Percentiles rank a stretch among this genome's conserved stretches.
Evolutionary conservation across 805 yeast genomes (phyloP).

Genomic region (Suhomyces kilbournensis): DNA sequence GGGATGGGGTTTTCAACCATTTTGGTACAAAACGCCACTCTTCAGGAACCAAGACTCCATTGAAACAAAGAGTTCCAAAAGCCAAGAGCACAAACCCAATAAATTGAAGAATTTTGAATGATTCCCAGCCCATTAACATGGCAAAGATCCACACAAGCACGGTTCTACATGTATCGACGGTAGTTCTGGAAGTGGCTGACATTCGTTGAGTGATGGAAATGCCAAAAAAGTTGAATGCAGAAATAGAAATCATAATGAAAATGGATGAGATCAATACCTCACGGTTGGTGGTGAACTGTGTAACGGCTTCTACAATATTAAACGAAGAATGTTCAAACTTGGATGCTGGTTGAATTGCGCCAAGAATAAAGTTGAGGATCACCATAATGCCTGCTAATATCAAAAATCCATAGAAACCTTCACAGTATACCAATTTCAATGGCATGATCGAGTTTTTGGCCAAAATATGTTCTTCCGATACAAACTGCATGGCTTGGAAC

Average conservation of each 20-base stretch:
- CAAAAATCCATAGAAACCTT: conserved; percentile 63
- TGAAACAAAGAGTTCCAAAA: conserved; percentile 70
- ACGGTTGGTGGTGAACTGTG: conserved; percentile 44
- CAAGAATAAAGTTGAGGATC: conserved; percentile 40
- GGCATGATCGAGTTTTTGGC: conserved; percentile 54
- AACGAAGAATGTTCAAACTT: conserved; percentile 49
- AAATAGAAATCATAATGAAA: conserved; percentile 68
- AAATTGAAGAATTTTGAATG: conserved; percentile 58
- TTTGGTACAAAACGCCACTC: conserved; percentile 46
- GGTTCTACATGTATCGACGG: conserved; percentile 76
- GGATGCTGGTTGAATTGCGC: conserved; percentile 25
- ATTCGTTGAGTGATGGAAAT: conserved; percentile 60
- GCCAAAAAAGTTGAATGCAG: conserved; percentile 71
- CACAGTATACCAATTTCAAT: conserved; percentile 64
- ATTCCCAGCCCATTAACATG: conserved; percentile 70
- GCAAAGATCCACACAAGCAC: conserved; percentile 74
- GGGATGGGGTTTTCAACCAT: conserved; percentile 29
- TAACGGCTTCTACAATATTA: conserved; percentile 51
- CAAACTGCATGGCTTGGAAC: conserved; percentile 76
- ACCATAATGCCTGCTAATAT: conserved; percentile 47
- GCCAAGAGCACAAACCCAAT: conserved; percentile 63
- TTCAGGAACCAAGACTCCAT: conserved; percentile 61
- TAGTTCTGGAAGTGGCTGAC: conserved; percentile 76
- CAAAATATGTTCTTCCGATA: conserved; percentile 69
- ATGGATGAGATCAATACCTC: conserved; percentile 53